Conservation (phyloP, 108 stramenopile species). For the Conticribra guillardii region DNA sequence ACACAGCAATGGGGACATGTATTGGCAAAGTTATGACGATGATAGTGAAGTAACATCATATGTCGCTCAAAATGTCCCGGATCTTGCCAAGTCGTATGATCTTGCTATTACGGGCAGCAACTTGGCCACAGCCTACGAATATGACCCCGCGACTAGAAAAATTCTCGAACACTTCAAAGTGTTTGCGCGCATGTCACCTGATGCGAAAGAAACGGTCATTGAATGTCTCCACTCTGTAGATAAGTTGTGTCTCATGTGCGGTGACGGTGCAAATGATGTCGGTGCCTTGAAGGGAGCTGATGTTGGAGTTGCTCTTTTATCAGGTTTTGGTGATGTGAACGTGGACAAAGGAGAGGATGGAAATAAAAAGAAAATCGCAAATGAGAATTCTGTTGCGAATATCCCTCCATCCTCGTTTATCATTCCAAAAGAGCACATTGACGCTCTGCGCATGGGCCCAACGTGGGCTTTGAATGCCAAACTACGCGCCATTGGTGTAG, state of each 20-base stretch:
- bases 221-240: constrained; percentile 86
- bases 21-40: constrained; percentile 90
- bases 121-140: constrained; percentile 78
- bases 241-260: constrained; percentile 93
- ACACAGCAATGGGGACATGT: constrained; percentile 53
- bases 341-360: constrained; percentile 79
- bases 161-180: constrained; percentile 88
- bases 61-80: constrained; percentile 64
- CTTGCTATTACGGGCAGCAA: constrained; percentile 86
- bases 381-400: constrained; percentile 11
- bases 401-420: constrained; percentile 48
- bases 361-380: constrained; percentile 51
- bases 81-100: constrained; percentile 73
- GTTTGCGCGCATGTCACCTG: constrained; percentile 96
- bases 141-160: constrained; percentile 66
- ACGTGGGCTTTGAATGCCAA: constrained; percentile 66
- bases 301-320: constrained; percentile 93
- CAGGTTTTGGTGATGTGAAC: constrained; percentile 95
- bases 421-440: constrained; percentile 64
- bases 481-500: constrained; percentile 67
- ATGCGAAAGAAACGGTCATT: constrained; percentile 96
- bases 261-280: constrained; percentile 95
- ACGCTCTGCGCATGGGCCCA: constrained; percentile 60
- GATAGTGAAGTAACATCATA: constrained; percentile 58
- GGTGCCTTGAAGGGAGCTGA: constrained; percentile 92